Conservation (phyloP, 1,284 basidiomycete species). For the Prillingera fragicola region DNA sequence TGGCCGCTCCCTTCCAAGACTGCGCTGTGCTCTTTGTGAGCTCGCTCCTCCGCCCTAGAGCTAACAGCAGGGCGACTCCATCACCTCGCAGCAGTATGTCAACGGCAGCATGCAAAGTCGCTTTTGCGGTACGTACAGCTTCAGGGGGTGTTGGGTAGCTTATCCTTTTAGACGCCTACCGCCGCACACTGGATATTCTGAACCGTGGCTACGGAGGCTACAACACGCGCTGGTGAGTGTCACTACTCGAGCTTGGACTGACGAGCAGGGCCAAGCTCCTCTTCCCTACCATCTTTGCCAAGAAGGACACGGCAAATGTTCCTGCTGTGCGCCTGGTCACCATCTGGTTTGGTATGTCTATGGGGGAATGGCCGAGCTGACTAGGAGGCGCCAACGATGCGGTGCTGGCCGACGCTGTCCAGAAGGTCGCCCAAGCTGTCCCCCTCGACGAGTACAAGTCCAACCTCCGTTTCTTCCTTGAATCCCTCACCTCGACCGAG, state of each 20-base stretch:
- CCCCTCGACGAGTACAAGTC: slow-evolving; percentile 19
- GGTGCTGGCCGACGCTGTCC: slow-evolving; percentile 3
- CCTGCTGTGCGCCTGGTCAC: slow-evolving; percentile 32
- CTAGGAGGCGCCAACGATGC: slow-evolving; percentile 29
- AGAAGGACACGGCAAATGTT: slow-evolving; percentile 16
- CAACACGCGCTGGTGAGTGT: slow-evolving; percentile 28
- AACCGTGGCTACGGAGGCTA: slow-evolving; percentile 38
- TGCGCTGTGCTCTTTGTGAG: slow-evolving; percentile 27
- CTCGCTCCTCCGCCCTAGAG: too few species aligned
- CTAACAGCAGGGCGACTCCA: slow-evolving; percentile 21
- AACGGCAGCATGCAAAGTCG: slow-evolving; percentile 12
- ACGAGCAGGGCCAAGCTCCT: slow-evolving; percentile 11
- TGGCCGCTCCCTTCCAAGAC: slow-evolving; percentile 29
- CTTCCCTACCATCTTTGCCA: slow-evolving; percentile 30
- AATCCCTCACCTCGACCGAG: slow-evolving; percentile 18
- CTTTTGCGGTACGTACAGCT: slow-evolving; percentile 13
- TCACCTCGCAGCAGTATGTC: slow-evolving; percentile 25
- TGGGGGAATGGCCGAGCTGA: too few species aligned
- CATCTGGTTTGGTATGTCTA: slow-evolving; percentile 35
- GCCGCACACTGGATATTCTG: slow-evolving; percentile 31
- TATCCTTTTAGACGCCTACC: slow-evolving; percentile 36
- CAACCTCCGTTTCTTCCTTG: slow-evolving; percentile 25
- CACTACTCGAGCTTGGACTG: background rate
- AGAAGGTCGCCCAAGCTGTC: slow-evolving; percentile 12
- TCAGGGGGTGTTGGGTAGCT: background rate